Evolutionary conservation across 106 monocot genomes (phyloP).

Genomic region (Dendrobium chrysotoxum): DNA sequence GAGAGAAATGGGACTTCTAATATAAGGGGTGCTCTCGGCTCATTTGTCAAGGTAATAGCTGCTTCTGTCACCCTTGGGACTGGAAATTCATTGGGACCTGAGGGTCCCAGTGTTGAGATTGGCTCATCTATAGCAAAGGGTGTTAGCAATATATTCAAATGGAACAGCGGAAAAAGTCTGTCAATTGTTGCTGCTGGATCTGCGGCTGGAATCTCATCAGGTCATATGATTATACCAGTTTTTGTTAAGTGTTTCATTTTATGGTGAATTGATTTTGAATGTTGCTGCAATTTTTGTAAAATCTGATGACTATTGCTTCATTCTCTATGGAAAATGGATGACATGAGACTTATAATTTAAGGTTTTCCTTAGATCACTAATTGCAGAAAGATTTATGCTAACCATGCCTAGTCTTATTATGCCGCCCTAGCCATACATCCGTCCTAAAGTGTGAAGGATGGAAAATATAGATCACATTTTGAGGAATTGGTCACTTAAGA

Average conservation of each 20-base stretch:
- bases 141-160: slow-evolving; percentile 46
- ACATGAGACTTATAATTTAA: neutral
- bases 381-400: neutral
- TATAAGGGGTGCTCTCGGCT: slow-evolving; percentile 31
- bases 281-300: neutral
- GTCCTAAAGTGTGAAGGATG: neutral
- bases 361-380: neutral
- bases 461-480: neutral
- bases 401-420: neutral
- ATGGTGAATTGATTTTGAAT: neutral
- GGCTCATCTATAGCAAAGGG: slow-evolving; percentile 88
- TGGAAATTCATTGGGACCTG: slow-evolving; percentile 89
- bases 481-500: neutral
- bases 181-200: slow-evolving; percentile 89
- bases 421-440: neutral
- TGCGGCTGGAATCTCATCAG: slow-evolving; percentile 95
- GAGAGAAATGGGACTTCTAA: slow-evolving; percentile 9
- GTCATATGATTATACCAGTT: slow-evolving; percentile 15
- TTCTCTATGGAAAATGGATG: neutral
- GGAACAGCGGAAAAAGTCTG: slow-evolving; percentile 43
- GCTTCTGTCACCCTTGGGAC: slow-evolving; percentile 90
- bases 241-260: neutral
- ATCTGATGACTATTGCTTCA: neutral
- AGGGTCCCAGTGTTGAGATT: slow-evolving; percentile 91
- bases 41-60: slow-evolving; percentile 68